phyloP scores from a whole-genome alignment of 2,329 filamentous ascomycete species.

The Zelopaecilomyces penicillatus region DNA sequence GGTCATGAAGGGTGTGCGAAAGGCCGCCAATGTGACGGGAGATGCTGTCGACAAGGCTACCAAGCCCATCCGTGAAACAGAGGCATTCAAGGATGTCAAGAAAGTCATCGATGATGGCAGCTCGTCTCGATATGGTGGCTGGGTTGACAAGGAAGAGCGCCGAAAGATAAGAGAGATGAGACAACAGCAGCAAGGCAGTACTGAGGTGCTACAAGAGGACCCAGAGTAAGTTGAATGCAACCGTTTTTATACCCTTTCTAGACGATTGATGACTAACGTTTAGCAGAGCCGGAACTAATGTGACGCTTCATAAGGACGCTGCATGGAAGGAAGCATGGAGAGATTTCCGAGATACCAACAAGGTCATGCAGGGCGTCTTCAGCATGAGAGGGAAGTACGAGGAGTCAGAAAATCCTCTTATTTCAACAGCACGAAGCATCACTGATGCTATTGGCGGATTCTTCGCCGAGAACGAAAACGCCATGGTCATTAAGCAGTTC shows the following conservation, averaged over 20 bases:
- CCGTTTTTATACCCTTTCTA: background rate
- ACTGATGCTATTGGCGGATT: slow-evolving; percentile 89
- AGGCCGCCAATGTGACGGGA: slow-evolving; percentile 77
- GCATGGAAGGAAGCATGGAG: slow-evolving; percentile 98
- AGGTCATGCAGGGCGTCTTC: slow-evolving; percentile 81
- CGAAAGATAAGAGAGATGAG: slow-evolving; percentile 67
- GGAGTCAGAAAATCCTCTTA: slow-evolving; percentile 93
- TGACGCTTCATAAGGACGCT: slow-evolving; percentile 93
- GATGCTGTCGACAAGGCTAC: slow-evolving; percentile 90
- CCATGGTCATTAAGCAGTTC: slow-evolving; percentile 96
- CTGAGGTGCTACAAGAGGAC: slow-evolving; percentile 67
- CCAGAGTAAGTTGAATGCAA: slow-evolving; percentile 59
- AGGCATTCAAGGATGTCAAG: slow-evolving; percentile 91
- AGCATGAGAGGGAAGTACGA: slow-evolving; percentile 80
- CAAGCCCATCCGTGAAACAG: slow-evolving; percentile 84
- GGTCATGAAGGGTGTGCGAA: slow-evolving; percentile 83
- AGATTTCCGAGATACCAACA: slow-evolving; percentile 85
- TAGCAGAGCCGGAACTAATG: slow-evolving; percentile 77
- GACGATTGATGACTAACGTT: slow-evolving; percentile 21
- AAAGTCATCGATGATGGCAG: slow-evolving; percentile 95
- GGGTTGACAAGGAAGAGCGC: slow-evolving; percentile 93
- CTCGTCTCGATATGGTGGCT: slow-evolving; percentile 91
- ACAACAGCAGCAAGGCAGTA: slow-evolving; percentile 50
- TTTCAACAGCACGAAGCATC: slow-evolving; percentile 87
- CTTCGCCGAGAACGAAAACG: slow-evolving; percentile 97